Percentiles rank a stretch among this genome's conserved stretches.
phyloP scores from a whole-genome alignment of 2,329 filamentous ascomycete species.

The Pezicula radicicola region DNA sequence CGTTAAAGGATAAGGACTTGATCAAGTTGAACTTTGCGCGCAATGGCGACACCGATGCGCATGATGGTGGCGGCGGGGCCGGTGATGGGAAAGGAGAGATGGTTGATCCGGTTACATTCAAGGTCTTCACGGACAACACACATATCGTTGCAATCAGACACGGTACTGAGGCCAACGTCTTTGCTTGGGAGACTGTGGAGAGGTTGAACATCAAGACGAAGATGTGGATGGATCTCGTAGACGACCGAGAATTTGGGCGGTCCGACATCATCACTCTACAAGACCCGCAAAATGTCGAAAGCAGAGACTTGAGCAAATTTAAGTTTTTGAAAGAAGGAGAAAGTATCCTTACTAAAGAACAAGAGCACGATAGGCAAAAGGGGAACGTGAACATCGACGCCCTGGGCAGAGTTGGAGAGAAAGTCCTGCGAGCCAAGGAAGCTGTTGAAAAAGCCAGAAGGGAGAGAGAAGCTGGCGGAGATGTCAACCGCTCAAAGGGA shows the following conservation, averaged over 20 bases:
- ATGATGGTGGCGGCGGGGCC: slow-evolving; percentile 41
- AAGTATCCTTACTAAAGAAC: slow-evolving; percentile 63
- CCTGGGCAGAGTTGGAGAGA: slow-evolving; percentile 73
- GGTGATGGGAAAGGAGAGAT: slow-evolving; percentile 69
- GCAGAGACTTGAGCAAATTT: slow-evolving; percentile 81
- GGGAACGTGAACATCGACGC: slow-evolving; percentile 76
- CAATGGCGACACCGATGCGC: slow-evolving; percentile 68
- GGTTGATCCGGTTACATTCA: slow-evolving; percentile 95
- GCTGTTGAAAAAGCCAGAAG: slow-evolving; percentile 87
- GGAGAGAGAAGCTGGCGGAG: slow-evolving; percentile 60
- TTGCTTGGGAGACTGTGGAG: slow-evolving; percentile 93
- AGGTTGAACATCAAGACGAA: slow-evolving; percentile 95
- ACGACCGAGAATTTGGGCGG: slow-evolving; percentile 80
- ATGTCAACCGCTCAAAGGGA: slow-evolving; percentile 49
- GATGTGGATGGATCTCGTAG: slow-evolving; percentile 89
- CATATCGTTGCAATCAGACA: slow-evolving; percentile 87
- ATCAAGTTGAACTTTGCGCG: slow-evolving; percentile 90
- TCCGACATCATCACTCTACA: slow-evolving; percentile 95
- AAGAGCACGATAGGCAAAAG: slow-evolving; percentile 63
- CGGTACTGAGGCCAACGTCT: slow-evolving; percentile 86
- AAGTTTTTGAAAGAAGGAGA: slow-evolving; percentile 84
- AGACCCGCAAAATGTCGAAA: slow-evolving; percentile 86
- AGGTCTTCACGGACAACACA: slow-evolving; percentile 96
- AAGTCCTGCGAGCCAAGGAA: slow-evolving; percentile 87
- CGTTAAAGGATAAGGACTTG: slow-evolving; percentile 76